Base-by-base conservation (phyloP, 495 filamentous ascomycete species). In the Acidomyces sp. region DNA sequence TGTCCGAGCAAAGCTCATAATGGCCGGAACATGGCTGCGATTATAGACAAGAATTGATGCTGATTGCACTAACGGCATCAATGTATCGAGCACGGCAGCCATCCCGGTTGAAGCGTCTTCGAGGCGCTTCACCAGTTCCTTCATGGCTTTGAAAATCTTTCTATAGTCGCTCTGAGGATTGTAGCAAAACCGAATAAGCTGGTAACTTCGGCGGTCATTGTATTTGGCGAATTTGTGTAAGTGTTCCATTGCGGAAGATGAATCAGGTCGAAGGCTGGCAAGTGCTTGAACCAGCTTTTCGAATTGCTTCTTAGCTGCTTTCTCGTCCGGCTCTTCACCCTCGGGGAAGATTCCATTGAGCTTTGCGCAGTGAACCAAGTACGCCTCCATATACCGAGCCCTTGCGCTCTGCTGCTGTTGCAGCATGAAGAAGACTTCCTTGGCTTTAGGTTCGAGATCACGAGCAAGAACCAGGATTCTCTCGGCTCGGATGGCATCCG, bases 121-220 rank as follows among this genome's bases (percentile, higher is more conserved):
- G 22, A 92, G 65, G 26, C 88, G 72, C 61, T 85, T 87, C 18
- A 77, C 72, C 12, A 96, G 70, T 62, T 96, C 90, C 58, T 82
- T 93, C 57, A 93, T 79, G 13, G 86, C 82, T 49, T 84, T 86
- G 37, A 79, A 72, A 28, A 93, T 80, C 11, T 81, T 94, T 42
- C 84, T 78, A 57, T 93, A 95, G 50, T 96, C 90, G 46, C 80
- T 87, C 31, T 84, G 79, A n/a, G 80, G 75, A 21, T 75, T 76
- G 61, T 88, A 82, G 32, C 82, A 76, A 57, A 83, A 94, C 21
- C 75, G 74, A 41, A 95, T 77, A 9, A 96, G 72, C 54, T 90
- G 82, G 55, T 93, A 96, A 52, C 72, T 82, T 36, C 92, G 78
- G 28, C 90, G 79, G 56, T 97, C 86, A 52, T 95, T 85, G 44